Percentiles rank a stretch among this genome's conserved stretches.
These are phyloP conservation scores for Serpula lacrymans DNA, from an alignment of 768 basidiomycete species.

Conservation along the genomic window DNA sequence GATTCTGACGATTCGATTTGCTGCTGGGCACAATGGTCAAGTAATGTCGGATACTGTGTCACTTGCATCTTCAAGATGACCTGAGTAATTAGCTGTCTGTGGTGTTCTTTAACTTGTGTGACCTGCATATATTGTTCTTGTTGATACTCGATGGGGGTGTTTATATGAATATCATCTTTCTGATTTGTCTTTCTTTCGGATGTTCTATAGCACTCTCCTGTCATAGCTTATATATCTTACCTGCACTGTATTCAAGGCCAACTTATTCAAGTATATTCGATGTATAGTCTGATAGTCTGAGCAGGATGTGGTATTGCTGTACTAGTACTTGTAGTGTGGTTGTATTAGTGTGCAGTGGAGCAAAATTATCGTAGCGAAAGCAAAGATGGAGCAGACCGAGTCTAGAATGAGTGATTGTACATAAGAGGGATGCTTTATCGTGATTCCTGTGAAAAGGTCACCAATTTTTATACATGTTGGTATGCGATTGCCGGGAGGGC, in stretches of 20 bases:
- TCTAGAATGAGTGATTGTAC: too few species aligned
- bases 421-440: too few species aligned
- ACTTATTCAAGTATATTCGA: too few species aligned
- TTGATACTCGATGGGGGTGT: neutral
- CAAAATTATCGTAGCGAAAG: neutral
- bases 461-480: neutral
- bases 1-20: slow-evolving; percentile 65
- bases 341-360: neutral
- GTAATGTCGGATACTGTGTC: slow-evolving; percentile 10
- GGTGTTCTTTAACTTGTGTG: slow-evolving; percentile 1
- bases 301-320: too few species aligned
- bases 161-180: slow-evolving; percentile 9
- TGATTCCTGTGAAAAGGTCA: neutral
- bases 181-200: slow-evolving; percentile 15
- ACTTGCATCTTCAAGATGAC: slow-evolving; percentile 14
- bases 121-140: neutral
- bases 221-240: slow-evolving; percentile 30
- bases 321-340: neutral
- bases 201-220: slow-evolving; percentile 9
- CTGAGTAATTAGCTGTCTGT: slow-evolving; percentile 10
- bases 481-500: neutral
- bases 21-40: slow-evolving; percentile 21
- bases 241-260: slow-evolving; percentile 24
- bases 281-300: too few species aligned
- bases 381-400: too few species aligned